Base-by-base conservation (phyloP, 2,329 filamentous ascomycete species). In the Dendryphion nanum region DNA sequence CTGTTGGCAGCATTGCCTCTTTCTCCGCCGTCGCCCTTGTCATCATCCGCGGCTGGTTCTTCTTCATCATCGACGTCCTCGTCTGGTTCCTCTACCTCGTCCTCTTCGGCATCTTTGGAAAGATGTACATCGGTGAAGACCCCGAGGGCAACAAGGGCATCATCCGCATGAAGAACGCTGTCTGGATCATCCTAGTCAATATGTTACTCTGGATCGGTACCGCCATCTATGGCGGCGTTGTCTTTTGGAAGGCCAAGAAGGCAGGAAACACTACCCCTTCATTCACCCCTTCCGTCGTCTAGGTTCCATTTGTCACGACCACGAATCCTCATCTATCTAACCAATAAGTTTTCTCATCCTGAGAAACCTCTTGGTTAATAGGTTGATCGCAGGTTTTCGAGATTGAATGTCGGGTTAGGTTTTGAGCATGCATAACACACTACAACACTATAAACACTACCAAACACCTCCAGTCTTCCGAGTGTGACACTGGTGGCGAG, bases 71-170 rank as follows among this genome's bases (percentile, higher is more conserved):
- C 82, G 85, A 89, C 63, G 68, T 75, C 24, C 60, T 91, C 12
- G 66, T 94, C 14, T 86, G 66, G 52, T 72, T 93, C 46, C 76
- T 94, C 19, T 95, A 87, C 83, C 80, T 89, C 42, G 79, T 82
- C 2, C 74, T 93, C 5, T 95, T 95, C 62, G 89, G 88, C 14
- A 71, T 93, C 43, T 95, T 95, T 61, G 89, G 83, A 37, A 81
- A 77, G 53, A 80, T 91, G 74, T 95, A 84, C 72, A 85, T 95
- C 59, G 66, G 78, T 37, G 82, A 82, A 54, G 64, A 88, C 41
- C 63, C 82, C 0, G 73, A 85, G 59, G 82, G 81, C 12, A 76
- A 86, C 58, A 53, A 55, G 28, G 81, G 76, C 34, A 76, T 91
- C 40, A 69, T 73, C 49, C 77, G 86, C 40, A 95, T 95, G 89